These are phyloP conservation scores for Geosmithia putterillii DNA, from an alignment of 2,329 filamentous ascomycete genomes.

Conservation along the genomic window DNA sequence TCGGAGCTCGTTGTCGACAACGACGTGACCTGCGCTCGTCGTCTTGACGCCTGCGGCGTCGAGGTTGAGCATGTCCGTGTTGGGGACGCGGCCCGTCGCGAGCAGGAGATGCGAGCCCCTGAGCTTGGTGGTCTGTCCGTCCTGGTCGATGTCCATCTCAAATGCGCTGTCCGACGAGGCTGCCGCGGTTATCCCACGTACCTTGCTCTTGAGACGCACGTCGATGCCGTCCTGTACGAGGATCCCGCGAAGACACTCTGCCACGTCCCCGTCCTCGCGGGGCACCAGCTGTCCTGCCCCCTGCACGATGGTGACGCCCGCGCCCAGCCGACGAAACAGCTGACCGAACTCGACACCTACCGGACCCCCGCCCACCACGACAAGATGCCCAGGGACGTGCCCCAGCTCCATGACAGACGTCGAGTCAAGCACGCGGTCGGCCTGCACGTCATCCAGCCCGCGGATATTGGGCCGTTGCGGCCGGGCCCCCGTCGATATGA, in stretches of 20 bases:
- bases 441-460: slow-evolving; percentile 21
- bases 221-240: slow-evolving; percentile 31
- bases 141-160: slow-evolving; percentile 7
- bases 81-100: slow-evolving; percentile 35
- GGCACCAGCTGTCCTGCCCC: slow-evolving; percentile 26
- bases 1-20: slow-evolving; percentile 27
- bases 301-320: slow-evolving; percentile 35
- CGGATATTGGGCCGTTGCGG: slow-evolving; percentile 22
- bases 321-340: slow-evolving; percentile 34
- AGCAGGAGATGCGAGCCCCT: slow-evolving; percentile 34
- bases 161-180: slow-evolving; percentile 6
- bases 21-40: slow-evolving; percentile 27
- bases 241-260: slow-evolving; percentile 25
- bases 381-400: slow-evolving; percentile 30
- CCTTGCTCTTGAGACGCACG: slow-evolving; percentile 23
- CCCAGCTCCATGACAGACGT: slow-evolving; percentile 33
- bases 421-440: slow-evolving; percentile 28
- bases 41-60: slow-evolving; percentile 24
- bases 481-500: slow-evolving; percentile 33
- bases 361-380: slow-evolving; percentile 40
- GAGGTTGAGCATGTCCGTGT: slow-evolving; percentile 32
- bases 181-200: slow-evolving; percentile 12
- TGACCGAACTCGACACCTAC: slow-evolving; percentile 42
- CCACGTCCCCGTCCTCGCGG: slow-evolving; percentile 34
- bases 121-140: slow-evolving; percentile 8